A percentile compares a stretch with the other conserved stretches of the same genome.
These are phyloP conservation scores for Leccinum sublutescens DNA, from an alignment of 768 basidiomycete species.

Conservation along the genomic window DNA sequence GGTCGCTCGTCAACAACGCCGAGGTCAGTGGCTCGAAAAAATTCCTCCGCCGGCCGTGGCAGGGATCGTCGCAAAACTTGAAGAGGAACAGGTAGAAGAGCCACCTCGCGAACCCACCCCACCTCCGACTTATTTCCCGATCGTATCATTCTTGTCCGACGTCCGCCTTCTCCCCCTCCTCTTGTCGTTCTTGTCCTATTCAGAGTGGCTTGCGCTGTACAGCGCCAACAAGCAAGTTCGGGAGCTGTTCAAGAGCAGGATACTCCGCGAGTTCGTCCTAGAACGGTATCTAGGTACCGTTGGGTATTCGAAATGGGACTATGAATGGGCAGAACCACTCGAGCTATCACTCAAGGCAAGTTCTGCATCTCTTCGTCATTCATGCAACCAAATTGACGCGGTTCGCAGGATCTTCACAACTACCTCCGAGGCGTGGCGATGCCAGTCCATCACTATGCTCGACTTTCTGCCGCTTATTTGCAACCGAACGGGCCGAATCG, in stretches of 20 bases:
- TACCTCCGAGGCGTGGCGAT: conserved; percentile 80
- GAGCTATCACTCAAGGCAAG: conserved; percentile 60
- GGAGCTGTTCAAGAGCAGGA: conserved; percentile 46
- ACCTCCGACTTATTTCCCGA: conserved; percentile 42
- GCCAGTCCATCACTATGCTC: conserved; percentile 70
- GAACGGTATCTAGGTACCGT: conserved; percentile 69
- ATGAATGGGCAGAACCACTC: conserved; percentile 57
- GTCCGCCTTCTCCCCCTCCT: conserved; percentile 51
- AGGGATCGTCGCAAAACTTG: conserved; percentile 29
- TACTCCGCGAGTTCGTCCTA: conserved; percentile 61
- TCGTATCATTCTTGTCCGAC: conserved; percentile 55
- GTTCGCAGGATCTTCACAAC: conserved; percentile 64
- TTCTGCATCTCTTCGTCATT: conserved; percentile 5
- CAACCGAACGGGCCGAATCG: conserved; percentile 44
- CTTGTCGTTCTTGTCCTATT: conserved; percentile 65
- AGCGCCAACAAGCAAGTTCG: conserved; percentile 55
- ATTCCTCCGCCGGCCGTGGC: conserved; percentile 35
- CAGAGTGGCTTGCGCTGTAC: conserved; percentile 66
- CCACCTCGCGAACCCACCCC: conserved; percentile 21
- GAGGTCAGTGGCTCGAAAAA: conserved; percentile 42
- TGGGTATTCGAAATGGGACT: conserved; percentile 68
- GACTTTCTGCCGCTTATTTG: conserved; percentile 56
- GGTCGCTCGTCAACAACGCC: conserved; percentile 38
- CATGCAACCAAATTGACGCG: conserved; percentile 9
- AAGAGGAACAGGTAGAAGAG: conserved; percentile 15